These are phyloP conservation scores for Nidularia sp. DNA, from an alignment of 768 basidiomycete genomes.

Conservation along the genomic window DNA sequence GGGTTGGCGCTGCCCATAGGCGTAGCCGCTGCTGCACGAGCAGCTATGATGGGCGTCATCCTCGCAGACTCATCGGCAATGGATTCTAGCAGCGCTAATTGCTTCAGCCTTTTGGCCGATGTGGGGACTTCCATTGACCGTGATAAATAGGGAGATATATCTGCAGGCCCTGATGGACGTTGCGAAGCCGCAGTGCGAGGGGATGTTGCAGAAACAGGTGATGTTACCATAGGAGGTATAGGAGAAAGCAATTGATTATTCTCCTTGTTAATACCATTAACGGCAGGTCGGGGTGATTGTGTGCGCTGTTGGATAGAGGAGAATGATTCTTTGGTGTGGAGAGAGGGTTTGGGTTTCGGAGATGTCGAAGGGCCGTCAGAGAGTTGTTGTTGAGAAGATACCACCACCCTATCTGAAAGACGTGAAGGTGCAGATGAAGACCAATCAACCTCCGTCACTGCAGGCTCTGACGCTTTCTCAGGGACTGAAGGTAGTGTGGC, in stretches of 20 bases:
- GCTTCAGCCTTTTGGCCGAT: slow-evolving; percentile 63
- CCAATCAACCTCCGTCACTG: neutral
- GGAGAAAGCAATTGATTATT: neutral
- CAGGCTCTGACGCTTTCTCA: neutral
- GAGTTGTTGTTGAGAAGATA: neutral
- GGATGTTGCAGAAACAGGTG: slow-evolving; percentile 11
- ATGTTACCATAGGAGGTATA: neutral
- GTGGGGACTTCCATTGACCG: slow-evolving; percentile 49
- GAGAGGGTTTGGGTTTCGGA: too few species aligned
- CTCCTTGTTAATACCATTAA: neutral
- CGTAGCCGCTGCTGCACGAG: slow-evolving; percentile 15
- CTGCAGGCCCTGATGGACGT: slow-evolving; percentile 48
- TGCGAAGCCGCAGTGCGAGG: slow-evolving; percentile 27
- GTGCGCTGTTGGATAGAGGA: neutral
- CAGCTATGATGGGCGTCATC: slow-evolving; percentile 40
- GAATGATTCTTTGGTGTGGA: neutral
- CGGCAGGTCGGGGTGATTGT: neutral
- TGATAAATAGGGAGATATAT: slow-evolving; percentile 68
- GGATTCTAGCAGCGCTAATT: slow-evolving; percentile 65
- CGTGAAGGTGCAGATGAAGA: slow-evolving; percentile 1
- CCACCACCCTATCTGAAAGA: neutral
- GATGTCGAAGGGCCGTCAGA: too few species aligned
- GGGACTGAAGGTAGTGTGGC: neutral
- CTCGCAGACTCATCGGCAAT: slow-evolving; percentile 72
- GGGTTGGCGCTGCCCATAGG: slow-evolving; percentile 1